Percentiles rank a stretch among this genome's conserved stretches.
phyloP scores from a whole-genome alignment of 805 yeast species.

The Blastobotrys chiropterorum region DNA sequence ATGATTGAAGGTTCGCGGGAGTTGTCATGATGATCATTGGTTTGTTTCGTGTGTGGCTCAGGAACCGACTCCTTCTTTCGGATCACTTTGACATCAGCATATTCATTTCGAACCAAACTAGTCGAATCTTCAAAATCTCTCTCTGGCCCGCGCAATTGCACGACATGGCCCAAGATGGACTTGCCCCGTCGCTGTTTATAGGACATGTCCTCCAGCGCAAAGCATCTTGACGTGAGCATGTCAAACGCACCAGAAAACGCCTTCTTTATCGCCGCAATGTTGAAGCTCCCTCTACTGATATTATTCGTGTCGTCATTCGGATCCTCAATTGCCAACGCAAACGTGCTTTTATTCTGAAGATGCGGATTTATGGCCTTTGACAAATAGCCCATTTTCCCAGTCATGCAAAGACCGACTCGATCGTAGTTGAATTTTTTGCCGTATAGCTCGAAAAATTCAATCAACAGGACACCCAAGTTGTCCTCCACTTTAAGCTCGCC shows the following conservation, averaged over 20 bases:
- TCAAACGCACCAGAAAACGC: slow-evolving; percentile 89
- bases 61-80: neutral
- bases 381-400: slow-evolving; percentile 54
- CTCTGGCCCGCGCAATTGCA: slow-evolving; percentile 64
- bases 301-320: slow-evolving; percentile 83
- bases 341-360: slow-evolving; percentile 46
- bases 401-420: slow-evolving; percentile 59
- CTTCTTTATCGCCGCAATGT: slow-evolving; percentile 68
- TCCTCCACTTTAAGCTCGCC: slow-evolving; percentile 59
- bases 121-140: slow-evolving; percentile 40
- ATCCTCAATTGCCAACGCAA: slow-evolving; percentile 74
- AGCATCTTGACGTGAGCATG: slow-evolving; percentile 65
- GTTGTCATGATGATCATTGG: too few relatives aligned
- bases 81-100: neutral
- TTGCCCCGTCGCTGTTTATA: slow-evolving; percentile 62
- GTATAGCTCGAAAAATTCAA: slow-evolving; percentile 88
- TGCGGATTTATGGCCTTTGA: slow-evolving; percentile 49
- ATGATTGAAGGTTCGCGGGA: neutral
- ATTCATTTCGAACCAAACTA: slow-evolving; percentile 3
- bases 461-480: slow-evolving; percentile 77
- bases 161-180: slow-evolving; percentile 74
- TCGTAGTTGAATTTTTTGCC: slow-evolving; percentile 88
- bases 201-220: slow-evolving; percentile 58
- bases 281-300: slow-evolving; percentile 78
- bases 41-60: neutral